Percentiles rank a stretch among this genome's conserved stretches.
These are phyloP conservation scores for Phialemoniopsis sp. DNA, from an alignment of 2,329 filamentous ascomycete species.

Conservation along the genomic window DNA sequence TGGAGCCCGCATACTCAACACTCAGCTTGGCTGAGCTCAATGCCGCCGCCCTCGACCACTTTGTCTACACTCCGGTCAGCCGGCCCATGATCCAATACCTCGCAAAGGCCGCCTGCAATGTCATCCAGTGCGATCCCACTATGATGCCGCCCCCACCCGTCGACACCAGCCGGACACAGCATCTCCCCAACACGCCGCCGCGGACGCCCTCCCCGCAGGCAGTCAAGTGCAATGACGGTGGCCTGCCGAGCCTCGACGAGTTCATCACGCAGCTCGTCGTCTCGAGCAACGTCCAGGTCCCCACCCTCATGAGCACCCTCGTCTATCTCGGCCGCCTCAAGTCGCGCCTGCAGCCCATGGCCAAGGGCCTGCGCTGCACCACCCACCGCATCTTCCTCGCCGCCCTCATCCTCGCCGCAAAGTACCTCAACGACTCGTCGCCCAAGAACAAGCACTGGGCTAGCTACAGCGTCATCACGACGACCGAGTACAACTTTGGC, in stretches of 20 bases:
- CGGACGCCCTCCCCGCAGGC: conserved; percentile 40
- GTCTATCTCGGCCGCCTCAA: conserved; percentile 88
- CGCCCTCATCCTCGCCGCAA: conserved; percentile 79
- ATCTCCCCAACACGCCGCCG: conserved; percentile 45
- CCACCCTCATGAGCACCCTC: conserved; percentile 93
- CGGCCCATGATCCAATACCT: conserved; percentile 75
- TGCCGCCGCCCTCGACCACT: conserved; percentile 72
- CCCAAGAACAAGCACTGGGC: conserved; percentile 99
- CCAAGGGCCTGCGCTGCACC: conserved; percentile 94
- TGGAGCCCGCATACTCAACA: conserved; percentile 36
- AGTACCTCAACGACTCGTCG: conserved; percentile 97
- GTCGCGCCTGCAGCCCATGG: conserved; percentile 82
- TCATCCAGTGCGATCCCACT: conserved; percentile 72
- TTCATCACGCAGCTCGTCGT: conserved; percentile 92
- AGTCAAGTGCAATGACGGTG: conserved; percentile 40
- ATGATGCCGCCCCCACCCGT: conserved; percentile 43
- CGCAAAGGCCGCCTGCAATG: conserved; percentile 67
- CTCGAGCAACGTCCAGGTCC: conserved; percentile 93
- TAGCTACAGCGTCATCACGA: conserved; percentile 78
- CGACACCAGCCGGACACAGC: conserved; percentile 29
- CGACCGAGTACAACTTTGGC: conserved; percentile 65
- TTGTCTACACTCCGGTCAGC: conserved; percentile 73
- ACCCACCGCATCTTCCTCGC: conserved; percentile 97
- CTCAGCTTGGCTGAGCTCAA: conserved; percentile 56
- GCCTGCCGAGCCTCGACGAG: conserved; percentile 75